Conservation (phyloP, 2,329 filamentous ascomycete species). For the Cadophora gregata region DNA sequence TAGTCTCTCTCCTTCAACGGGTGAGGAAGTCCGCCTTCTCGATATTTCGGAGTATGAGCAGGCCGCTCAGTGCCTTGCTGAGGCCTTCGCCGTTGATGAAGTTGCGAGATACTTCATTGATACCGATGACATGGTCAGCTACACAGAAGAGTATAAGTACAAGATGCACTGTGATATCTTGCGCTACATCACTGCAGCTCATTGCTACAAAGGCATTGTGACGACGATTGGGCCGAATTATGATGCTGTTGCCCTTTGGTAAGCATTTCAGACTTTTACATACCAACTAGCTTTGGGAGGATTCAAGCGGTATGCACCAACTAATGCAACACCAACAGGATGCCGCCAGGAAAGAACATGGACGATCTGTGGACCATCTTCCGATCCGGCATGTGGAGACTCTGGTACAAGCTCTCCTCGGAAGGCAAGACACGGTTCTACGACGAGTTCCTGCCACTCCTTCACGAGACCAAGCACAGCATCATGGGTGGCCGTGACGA, state of each 20-base stretch:
- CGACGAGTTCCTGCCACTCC: conserved; percentile 74
- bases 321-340: conserved; percentile 54
- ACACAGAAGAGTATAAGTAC: conserved; percentile 73
- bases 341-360: conserved; percentile 75
- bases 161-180: conserved; percentile 78
- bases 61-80: conserved; percentile 74
- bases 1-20: conserved; percentile 40
- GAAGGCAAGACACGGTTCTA: conserved; percentile 80
- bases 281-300: neutral
- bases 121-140: conserved; percentile 68
- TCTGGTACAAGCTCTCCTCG: conserved; percentile 74
- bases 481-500: conserved; percentile 71
- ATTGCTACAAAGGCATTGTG: conserved; percentile 75
- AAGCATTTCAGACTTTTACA: conserved; percentile 43
- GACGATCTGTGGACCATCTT: conserved; percentile 76
- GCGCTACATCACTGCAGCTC: conserved; percentile 77
- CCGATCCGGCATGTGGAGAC: conserved; percentile 78
- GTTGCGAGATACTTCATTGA: conserved; percentile 78
- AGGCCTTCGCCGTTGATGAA: conserved; percentile 78
- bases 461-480: conserved; percentile 73
- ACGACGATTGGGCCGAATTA: conserved; percentile 77
- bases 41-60: conserved; percentile 71
- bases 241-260: conserved; percentile 82
- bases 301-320: neutral
- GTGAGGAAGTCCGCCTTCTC: conserved; percentile 68